phyloP scores from a whole-genome alignment of 306 rosid species.

The Geum urbanum region DNA sequence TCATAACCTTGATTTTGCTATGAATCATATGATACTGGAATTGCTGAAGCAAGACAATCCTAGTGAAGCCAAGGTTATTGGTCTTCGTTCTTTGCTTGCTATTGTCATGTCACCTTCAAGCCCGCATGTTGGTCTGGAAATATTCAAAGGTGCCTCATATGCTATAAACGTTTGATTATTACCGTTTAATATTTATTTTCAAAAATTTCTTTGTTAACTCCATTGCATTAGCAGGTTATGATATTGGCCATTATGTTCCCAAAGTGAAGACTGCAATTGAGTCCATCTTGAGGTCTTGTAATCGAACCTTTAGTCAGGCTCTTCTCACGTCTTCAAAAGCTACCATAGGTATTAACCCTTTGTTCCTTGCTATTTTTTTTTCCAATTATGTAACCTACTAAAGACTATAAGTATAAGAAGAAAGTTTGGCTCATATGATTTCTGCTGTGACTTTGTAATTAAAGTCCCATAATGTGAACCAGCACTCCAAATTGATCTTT shows the following conservation, averaged over 20 bases:
- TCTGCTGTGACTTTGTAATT: neutral
- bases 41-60: constrained; percentile 88
- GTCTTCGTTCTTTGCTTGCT: constrained; percentile 96
- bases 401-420: constrained; percentile 2
- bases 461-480: neutral
- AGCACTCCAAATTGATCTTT: neutral
- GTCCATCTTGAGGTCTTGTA: constrained; percentile 78
- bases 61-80: constrained; percentile 98
- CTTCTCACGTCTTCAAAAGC: constrained; percentile 95
- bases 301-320: constrained; percentile 80
- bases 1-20: constrained; percentile 96
- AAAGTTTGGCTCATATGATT: neutral
- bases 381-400: constrained; percentile 18
- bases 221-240: constrained; percentile 68
- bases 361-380: constrained; percentile 24
- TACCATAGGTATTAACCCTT: constrained; percentile 58
- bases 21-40: constrained; percentile 98
- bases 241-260: constrained; percentile 88
- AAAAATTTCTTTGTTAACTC: constrained; percentile 21
- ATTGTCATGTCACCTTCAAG: constrained; percentile 88
- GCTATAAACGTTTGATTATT: constrained; percentile 11
- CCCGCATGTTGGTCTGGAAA: constrained; percentile 78
- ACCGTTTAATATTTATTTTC: constrained; percentile 13
- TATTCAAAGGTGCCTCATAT: constrained; percentile 63
- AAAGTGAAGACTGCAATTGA: constrained; percentile 97